phyloP scores from a whole-genome alignment of 108 stramenopile species.

The Aurantiochytrium sp. region DNA sequence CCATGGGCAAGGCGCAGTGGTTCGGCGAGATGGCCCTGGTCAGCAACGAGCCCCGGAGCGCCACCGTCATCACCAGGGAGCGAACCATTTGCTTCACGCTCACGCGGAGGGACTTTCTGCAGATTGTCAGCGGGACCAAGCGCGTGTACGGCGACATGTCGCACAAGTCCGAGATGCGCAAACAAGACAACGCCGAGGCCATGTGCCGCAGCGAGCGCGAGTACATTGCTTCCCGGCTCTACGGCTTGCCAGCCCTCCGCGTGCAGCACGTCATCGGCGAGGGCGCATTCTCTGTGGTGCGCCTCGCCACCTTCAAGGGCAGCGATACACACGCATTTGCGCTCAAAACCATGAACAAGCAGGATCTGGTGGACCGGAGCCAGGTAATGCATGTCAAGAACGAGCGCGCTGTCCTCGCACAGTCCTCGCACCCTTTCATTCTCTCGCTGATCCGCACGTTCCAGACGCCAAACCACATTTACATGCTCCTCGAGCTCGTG shows the following conservation, averaged over 20 bases:
- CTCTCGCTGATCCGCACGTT: constrained; percentile 55
- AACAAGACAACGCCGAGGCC: neutral
- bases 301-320: neutral
- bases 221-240: neutral
- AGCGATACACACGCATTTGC: constrained; percentile 43
- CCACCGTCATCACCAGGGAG: constrained; percentile 50
- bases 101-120: neutral
- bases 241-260: neutral
- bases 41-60: constrained; percentile 54
- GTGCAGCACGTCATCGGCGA: constrained; percentile 15
- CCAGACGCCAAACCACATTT: constrained; percentile 60
- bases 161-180: neutral
- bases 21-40: constrained; percentile 69
- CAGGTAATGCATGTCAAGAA: constrained; percentile 51
- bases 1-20: constrained; percentile 45
- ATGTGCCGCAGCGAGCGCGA: neutral
- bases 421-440: constrained; percentile 64
- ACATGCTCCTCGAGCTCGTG: constrained; percentile 70
- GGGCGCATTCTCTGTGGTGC: neutral
- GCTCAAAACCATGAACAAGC: constrained; percentile 79
- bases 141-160: neutral
- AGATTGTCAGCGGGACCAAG: neutral
- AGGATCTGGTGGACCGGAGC: neutral
- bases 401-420: constrained; percentile 61
- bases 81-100: constrained; percentile 3